phyloP scores from a whole-genome alignment of 495 filamentous ascomycete species.

The Annulohypoxylon moriforme region DNA sequence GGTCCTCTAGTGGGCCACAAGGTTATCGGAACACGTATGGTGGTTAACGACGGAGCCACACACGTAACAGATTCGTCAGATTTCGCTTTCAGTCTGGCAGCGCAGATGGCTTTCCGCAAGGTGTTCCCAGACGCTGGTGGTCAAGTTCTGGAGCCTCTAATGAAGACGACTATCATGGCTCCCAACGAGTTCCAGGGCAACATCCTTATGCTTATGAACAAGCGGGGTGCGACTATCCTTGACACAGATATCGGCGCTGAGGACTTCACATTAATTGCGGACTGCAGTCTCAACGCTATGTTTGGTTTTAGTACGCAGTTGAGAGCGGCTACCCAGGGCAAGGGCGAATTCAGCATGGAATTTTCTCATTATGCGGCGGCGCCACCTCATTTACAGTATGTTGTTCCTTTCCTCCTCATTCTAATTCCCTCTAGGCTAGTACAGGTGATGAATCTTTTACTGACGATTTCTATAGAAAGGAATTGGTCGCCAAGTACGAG shows the following conservation, averaged over 20 bases:
- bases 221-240: constrained; percentile 92
- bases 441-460: constrained; percentile 21
- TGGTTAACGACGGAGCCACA: constrained; percentile 95
- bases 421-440: background rate
- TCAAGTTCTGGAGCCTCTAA: constrained; percentile 90
- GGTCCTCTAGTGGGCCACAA: constrained; percentile 94
- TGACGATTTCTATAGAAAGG: constrained; percentile 68
- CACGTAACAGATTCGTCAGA: constrained; percentile 99
- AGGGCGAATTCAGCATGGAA: constrained; percentile 99
- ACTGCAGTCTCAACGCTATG: constrained; percentile 95
- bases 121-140: constrained; percentile 84
- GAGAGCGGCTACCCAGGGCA: constrained; percentile 94
- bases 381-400: constrained; percentile 89
- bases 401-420: no score
- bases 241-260: constrained; percentile 95
- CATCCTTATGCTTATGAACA: constrained; percentile 93
- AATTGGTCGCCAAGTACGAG: constrained; percentile 86
- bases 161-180: constrained; percentile 97
- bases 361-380: constrained; percentile 94
- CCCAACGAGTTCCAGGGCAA: constrained; percentile 98
- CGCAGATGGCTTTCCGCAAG: constrained; percentile 97
- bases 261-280: constrained; percentile 93
- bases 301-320: constrained; percentile 94
- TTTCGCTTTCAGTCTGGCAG: constrained; percentile 97
- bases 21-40: constrained; percentile 89